Evolutionary conservation across 2,329 filamentous ascomycete species (phyloP), one percentile per base, ranked within the genome.

Genomic region (Stemphylium lycopersici): DNA sequence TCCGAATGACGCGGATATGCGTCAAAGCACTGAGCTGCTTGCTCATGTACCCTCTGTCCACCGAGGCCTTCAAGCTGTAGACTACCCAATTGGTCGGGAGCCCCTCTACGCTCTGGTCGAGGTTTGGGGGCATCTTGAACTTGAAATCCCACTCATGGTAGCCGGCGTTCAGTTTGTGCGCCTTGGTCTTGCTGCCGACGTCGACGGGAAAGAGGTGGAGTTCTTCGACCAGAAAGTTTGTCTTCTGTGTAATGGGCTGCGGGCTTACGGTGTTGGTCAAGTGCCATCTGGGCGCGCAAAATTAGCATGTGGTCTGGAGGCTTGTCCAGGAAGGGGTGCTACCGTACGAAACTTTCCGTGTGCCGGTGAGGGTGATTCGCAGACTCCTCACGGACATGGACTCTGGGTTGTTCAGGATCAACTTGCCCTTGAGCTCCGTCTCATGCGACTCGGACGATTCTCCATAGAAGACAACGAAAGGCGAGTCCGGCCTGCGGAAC

Each of bases 31-130:
- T 86, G 45, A 96, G 81, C 72, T 96, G 92, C 79, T 96, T 93
- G 68, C 89, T 87, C 67, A 97, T 87, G 79, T 95, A 96, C 58
- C 92, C 90, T 55, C 93, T 81, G 40, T 89, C 90, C 45, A 98
- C 88, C 46, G 91, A 93, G 1, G 93, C 95, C 76, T 96, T 96
- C 69, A 99, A 82, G 62, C 90, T 88, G 77, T 98, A 99, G 42
- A 91, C 89, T 56, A 98, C 87, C 77, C 89, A 93, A 13, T 90
- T 93, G 65, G 96, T 90, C 51, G 85, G 83, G 52, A 98, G 80
- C 3, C 95, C 95, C 77, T 98, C 95, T 36, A 99, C 85, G 69
- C 91, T 96, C 81, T 98, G 95, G 15, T 91, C 84, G 70, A 84
- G 74, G 29, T 72, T 70, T 10, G 73, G 74, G 11, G 76, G 74